A percentile compares a stretch with the other conserved stretches of the same genome.
Evolutionary conservation across 345 rosid species (phyloP).

Genomic region (Corchorus capsularis): DNA sequence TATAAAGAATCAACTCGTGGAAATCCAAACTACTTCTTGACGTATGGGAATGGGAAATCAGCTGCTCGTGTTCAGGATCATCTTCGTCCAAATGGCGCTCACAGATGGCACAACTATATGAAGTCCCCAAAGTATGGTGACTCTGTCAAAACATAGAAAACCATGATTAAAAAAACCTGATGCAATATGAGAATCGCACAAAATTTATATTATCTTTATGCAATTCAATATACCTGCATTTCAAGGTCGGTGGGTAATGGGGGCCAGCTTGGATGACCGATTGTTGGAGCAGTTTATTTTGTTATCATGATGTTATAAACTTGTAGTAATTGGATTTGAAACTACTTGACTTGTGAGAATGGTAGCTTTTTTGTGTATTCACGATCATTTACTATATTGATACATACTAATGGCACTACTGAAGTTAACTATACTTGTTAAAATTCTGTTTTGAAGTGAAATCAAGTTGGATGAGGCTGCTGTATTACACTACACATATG

Average conservation of each 20-base stretch:
- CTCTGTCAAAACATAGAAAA: not conserved
- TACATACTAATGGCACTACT: not conserved
- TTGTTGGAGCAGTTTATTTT: slow-evolving; percentile 11
- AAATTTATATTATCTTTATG: not conserved
- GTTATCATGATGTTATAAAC: slow-evolving; percentile 8
- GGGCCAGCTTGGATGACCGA: not conserved
- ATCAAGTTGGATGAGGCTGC: slow-evolving; percentile 95
- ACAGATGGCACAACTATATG: slow-evolving; percentile 98
- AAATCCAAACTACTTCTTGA: slow-evolving; percentile 93
- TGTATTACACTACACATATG: slow-evolving; percentile 88
- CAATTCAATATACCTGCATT: not conserved
- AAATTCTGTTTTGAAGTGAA: slow-evolving; percentile 47
- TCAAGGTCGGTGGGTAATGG: not conserved
- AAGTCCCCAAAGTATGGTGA: slow-evolving; percentile 75
- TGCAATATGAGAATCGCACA: slow-evolving; percentile 9
- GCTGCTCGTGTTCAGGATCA: slow-evolving; percentile 85
- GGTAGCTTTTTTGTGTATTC: not conserved
- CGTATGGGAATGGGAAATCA: slow-evolving; percentile 94
- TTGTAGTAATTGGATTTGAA: not conserved
- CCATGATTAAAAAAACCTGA: not conserved
- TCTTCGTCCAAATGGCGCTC: slow-evolving; percentile 99
- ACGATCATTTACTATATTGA: not conserved
- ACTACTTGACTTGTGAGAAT: slow-evolving; percentile 1
- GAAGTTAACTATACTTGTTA: not conserved
- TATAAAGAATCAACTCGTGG: slow-evolving; percentile 89